phyloP scores from a whole-genome alignment of 2,329 filamentous ascomycete genomes.

The Leptoxyphium fumago region DNA sequence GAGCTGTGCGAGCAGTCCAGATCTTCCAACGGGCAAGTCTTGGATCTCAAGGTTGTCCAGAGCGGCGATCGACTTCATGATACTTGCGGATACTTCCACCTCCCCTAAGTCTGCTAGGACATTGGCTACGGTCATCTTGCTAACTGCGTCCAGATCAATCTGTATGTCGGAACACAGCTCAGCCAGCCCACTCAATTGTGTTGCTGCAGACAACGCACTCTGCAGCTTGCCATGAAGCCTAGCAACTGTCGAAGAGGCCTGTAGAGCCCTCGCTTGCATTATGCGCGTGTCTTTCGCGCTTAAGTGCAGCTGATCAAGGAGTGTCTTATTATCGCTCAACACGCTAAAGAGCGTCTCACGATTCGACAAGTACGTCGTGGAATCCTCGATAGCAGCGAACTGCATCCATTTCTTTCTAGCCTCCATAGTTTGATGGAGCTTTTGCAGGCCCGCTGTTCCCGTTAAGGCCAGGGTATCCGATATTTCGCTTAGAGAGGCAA shows the following conservation, averaged over 20 bases:
- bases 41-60: constrained; percentile 50
- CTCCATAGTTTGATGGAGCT: constrained; percentile 49
- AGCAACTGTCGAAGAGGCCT: constrained; percentile 60
- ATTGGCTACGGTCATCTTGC: constrained; percentile 70
- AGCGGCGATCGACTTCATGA: constrained; percentile 61
- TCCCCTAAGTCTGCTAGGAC: constrained; percentile 93
- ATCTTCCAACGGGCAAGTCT: constrained; percentile 54
- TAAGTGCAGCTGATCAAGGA: constrained; percentile 48
- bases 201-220: constrained; percentile 74
- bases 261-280: constrained; percentile 61
- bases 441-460: constrained; percentile 45
- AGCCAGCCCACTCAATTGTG: constrained; percentile 68
- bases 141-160: constrained; percentile 59
- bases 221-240: constrained; percentile 70
- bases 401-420: constrained; percentile 59
- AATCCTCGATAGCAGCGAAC: constrained; percentile 52
- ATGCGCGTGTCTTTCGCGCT: constrained; percentile 50
- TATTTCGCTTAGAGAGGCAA: constrained; percentile 67
- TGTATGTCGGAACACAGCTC: constrained; percentile 53
- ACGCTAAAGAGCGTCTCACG: constrained; percentile 71
- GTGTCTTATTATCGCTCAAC: constrained; percentile 52
- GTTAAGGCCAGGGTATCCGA: constrained; percentile 57
- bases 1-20: constrained; percentile 73
- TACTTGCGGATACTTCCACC: constrained; percentile 72
- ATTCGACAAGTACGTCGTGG: constrained; percentile 67